Percentiles rank a stretch among this genome's conserved stretches.
Evolutionary conservation across 768 basidiomycete species (phyloP).

Genomic region (Russula olivacea): DNA sequence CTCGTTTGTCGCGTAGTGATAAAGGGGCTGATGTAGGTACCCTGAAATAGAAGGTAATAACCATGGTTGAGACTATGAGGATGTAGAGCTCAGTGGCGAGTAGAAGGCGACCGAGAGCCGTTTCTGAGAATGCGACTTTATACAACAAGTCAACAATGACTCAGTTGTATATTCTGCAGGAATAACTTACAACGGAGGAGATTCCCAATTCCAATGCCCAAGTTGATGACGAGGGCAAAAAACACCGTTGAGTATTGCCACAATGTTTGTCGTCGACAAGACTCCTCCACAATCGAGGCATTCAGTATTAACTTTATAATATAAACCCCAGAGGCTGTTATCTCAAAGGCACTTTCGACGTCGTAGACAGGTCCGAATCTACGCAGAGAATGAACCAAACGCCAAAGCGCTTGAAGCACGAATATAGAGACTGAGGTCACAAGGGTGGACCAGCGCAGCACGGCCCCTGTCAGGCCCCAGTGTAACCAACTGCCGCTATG

Average conservation of each 20-base stretch:
- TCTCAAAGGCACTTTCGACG: slow-evolving; percentile 51
- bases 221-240: slow-evolving; percentile 45
- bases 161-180: neutral
- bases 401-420: slow-evolving; percentile 59
- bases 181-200: slow-evolving; percentile 50
- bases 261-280: slow-evolving; percentile 41
- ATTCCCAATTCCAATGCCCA: slow-evolving; percentile 51
- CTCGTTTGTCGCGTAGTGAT: slow-evolving; percentile 10
- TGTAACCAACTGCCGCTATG: slow-evolving; percentile 59
- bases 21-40: neutral
- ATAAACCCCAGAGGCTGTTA: slow-evolving; percentile 52
- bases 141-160: slow-evolving; percentile 1
- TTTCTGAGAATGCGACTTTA: slow-evolving; percentile 66
- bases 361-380: slow-evolving; percentile 48
- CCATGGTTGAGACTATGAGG: slow-evolving; percentile 51
- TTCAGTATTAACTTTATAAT: slow-evolving; percentile 60
- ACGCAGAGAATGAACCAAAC: slow-evolving; percentile 38
- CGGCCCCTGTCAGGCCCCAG: slow-evolving; percentile 52
- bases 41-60: slow-evolving; percentile 37
- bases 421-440: slow-evolving; percentile 42
- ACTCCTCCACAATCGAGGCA: slow-evolving; percentile 40
- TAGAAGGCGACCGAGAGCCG: slow-evolving; percentile 58
- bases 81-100: slow-evolving; percentile 59
- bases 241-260: slow-evolving; percentile 46
- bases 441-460: slow-evolving; percentile 50